A percentile compares a stretch with the other conserved stretches of the same genome.
phyloP scores from a whole-genome alignment of 768 basidiomycete species.

The Zangia roseola region DNA sequence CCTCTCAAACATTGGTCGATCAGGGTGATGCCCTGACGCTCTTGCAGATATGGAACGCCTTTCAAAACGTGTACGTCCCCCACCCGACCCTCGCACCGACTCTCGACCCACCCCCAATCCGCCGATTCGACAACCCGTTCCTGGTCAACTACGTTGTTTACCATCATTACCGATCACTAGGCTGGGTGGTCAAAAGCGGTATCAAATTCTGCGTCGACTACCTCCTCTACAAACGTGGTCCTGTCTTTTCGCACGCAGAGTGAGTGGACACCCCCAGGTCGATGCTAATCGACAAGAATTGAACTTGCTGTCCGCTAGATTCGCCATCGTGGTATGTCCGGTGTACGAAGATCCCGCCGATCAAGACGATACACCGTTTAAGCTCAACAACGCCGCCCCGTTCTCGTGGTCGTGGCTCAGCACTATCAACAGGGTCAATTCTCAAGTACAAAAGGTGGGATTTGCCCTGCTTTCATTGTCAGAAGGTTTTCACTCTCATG shows the following conservation, averaged over 20 bases:
- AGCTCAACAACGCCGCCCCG: constrained; percentile 63
- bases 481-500: background rate
- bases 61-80: constrained; percentile 56
- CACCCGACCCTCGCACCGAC: constrained; percentile 34
- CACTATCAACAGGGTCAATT: constrained; percentile 94
- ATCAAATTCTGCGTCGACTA: constrained; percentile 98
- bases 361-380: constrained; percentile 58
- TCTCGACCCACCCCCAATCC: constrained; percentile 21
- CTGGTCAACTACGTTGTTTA: constrained; percentile 86
- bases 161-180: constrained; percentile 93
- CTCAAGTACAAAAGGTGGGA: constrained; percentile 95
- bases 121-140: constrained; percentile 88
- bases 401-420: constrained; percentile 96
- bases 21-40: constrained; percentile 58
- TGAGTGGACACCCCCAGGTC: constrained; percentile 38
- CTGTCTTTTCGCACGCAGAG: constrained; percentile 96
- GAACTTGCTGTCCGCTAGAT: constrained; percentile 45
- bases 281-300: background rate
- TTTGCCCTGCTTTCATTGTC: background rate
- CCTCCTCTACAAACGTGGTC: constrained; percentile 90
- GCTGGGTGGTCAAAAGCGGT: constrained; percentile 95
- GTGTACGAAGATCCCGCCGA: constrained; percentile 85
- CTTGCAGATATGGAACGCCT: constrained; percentile 60
- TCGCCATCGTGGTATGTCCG: constrained; percentile 87
- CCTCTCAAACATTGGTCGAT: background rate